Evolutionary conservation across 192 early-diverging fungal species (phyloP).

Genomic region (Gaertneriomyces sp.): DNA sequence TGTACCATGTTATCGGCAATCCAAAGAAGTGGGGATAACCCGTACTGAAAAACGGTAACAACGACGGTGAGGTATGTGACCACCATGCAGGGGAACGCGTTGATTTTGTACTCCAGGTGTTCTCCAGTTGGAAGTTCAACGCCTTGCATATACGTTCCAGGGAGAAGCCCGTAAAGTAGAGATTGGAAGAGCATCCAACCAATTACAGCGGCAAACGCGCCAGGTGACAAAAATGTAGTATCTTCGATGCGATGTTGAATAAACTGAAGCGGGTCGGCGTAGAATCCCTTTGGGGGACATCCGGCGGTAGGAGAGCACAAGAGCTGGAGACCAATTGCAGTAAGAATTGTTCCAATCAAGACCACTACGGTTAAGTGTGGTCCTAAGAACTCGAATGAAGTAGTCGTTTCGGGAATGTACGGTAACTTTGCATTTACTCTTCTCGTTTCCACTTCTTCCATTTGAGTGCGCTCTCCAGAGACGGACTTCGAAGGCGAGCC

Average conservation of each 20-base stretch:
- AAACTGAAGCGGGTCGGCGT: slow-evolving; percentile 5
- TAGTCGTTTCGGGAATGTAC: neutral
- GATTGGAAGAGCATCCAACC: slow-evolving; percentile 72
- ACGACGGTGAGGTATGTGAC: slow-evolving; percentile 44
- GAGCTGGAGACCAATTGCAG: slow-evolving; percentile 22
- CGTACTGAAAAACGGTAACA: slow-evolving; percentile 48
- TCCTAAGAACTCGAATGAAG: slow-evolving; percentile 74
- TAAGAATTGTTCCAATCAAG: slow-evolving; percentile 24
- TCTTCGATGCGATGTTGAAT: neutral
- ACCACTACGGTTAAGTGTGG: slow-evolving; percentile 32
- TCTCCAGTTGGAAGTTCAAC: slow-evolving; percentile 55
- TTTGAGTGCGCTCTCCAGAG: no score
- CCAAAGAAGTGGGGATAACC: slow-evolving; percentile 68
- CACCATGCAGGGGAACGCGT: slow-evolving; percentile 44
- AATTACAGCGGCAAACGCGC: slow-evolving; percentile 25
- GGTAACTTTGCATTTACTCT: no score
- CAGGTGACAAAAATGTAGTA: slow-evolving; percentile 8
- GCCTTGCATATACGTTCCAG: slow-evolving; percentile 64
- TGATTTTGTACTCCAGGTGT: slow-evolving; percentile 78
- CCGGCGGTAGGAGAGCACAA: slow-evolving; percentile 21
- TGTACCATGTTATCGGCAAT: slow-evolving; percentile 76
- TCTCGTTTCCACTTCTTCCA: no score
- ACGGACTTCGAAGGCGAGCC: no score
- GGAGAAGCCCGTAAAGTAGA: slow-evolving; percentile 62
- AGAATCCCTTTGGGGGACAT: slow-evolving; percentile 27